Evolutionary conservation across 495 filamentous ascomycete genomes (phyloP).

Genomic region (Parathielavia appendiculata): DNA sequence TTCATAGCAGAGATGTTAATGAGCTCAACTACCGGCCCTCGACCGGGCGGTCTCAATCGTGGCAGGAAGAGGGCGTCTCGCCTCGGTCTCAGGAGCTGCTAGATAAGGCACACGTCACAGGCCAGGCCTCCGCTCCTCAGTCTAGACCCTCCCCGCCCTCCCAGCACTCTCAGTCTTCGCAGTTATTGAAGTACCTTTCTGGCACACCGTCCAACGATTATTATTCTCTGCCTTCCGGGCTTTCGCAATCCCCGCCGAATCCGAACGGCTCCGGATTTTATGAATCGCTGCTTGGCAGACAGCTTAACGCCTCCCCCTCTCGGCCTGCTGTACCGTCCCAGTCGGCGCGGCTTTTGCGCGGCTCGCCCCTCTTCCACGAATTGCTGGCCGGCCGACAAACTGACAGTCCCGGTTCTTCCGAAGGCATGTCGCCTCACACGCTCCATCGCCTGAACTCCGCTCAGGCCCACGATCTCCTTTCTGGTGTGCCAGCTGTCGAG

Average conservation of each 20-base stretch:
- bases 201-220: too few relatives aligned
- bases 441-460: too few relatives aligned
- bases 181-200: too few relatives aligned
- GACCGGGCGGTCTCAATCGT: not conserved
- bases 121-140: not conserved
- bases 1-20: conserved; percentile 5
- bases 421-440: too few relatives aligned
- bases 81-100: not conserved
- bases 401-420: not conserved
- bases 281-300: not conserved
- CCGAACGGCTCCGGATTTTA: not conserved
- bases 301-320: not conserved
- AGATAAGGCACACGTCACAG: not conserved
- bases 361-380: not conserved
- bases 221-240: too few relatives aligned
- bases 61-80: not conserved
- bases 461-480: not conserved
- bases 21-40: conserved; percentile 6
- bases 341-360: not conserved
- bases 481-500: too few relatives aligned
- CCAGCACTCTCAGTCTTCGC: not conserved
- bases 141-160: not conserved
- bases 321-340: not conserved
- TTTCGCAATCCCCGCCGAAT: not conserved
- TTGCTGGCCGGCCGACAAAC: not conserved